Conservation (phyloP, 768 basidiomycete species). For the Tylopilus balloui region DNA sequence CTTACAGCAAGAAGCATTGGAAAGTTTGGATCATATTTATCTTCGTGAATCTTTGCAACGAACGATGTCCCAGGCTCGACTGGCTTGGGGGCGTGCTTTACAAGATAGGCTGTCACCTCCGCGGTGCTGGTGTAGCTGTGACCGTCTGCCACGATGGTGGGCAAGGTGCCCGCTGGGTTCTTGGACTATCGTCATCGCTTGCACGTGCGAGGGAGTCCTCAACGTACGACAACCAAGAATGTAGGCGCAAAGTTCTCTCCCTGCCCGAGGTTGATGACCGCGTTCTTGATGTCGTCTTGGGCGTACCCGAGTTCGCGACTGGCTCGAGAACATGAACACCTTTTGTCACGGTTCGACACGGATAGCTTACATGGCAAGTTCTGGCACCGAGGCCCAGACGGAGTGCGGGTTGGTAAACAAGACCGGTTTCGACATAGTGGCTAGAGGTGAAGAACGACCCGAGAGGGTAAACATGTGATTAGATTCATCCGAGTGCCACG, state of each 20-base stretch:
- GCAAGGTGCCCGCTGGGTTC: constrained; percentile 44
- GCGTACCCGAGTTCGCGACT: constrained; percentile 44
- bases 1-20: constrained; percentile 39
- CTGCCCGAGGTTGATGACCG: constrained; percentile 38
- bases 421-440: constrained; percentile 19
- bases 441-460: not conserved
- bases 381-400: constrained; percentile 40
- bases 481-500: not conserved
- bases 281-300: constrained; percentile 32
- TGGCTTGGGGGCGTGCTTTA: constrained; percentile 36
- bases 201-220: not conserved
- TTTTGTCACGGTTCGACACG: too few relatives aligned
- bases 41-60: constrained; percentile 42
- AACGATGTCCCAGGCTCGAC: constrained; percentile 34
- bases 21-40: constrained; percentile 50
- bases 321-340: not conserved
- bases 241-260: constrained; percentile 47
- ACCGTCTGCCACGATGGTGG: constrained; percentile 37
- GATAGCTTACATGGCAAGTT: constrained; percentile 39
- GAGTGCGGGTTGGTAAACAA: constrained; percentile 36
- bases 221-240: constrained; percentile 39
- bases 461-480: not conserved
- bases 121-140: constrained; percentile 37
- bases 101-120: constrained; percentile 40
- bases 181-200: constrained; percentile 15